Evolutionary conservation across 345 rosid species (phyloP), one percentile per base, ranked within the genome.

Genomic region (Aquilaria malaccensis): DNA sequence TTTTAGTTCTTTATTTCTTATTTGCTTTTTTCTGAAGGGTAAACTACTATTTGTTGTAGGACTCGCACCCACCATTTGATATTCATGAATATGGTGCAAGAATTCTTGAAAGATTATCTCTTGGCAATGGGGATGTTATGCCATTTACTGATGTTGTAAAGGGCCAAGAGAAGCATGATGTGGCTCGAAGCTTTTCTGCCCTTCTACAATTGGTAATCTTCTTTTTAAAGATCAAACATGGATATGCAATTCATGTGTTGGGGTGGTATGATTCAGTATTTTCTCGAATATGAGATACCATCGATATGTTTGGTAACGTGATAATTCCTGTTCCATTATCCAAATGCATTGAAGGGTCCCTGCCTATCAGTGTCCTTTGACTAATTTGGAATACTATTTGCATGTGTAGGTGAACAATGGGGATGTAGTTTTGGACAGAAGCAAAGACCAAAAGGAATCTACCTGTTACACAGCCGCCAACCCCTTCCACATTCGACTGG

Each of bases 151-250:
- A 82, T 72, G 75, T 83, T 46, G 95, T 86, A 51, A 75, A 61
- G 67, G 93, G 85, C 70, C 96, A 81, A 69, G 88, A 85, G 49
- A 91, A 82, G 82, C 95, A 86, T 58, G 91, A 91, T 11, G 84
- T 91, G 51, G 97, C 97, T 56, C 91, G 99, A 71, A 63, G 88
- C 30, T 95, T 95, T 77, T 91, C 97, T 5, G 96, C 95, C 2
- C 95, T 94, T 66, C 99, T 94, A 67, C 99, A 94, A 73, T 78
- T 94, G 95, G 96, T 94, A 85, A 74, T 61, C 62, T 22, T 55
- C 59, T 58, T 32, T n/a, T 6, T 49, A 12, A 10, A 15, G 31
- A 45, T 15, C 11, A 60, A 63, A 54, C 54, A n/a, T 15, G 31
- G 33, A 13, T 5, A 37, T n/a, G 14, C 49, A 33, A 22, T 1